Evolutionary conservation across 2,329 filamentous ascomycete genomes (phyloP).

Genomic region (Epichloe sibirici): DNA sequence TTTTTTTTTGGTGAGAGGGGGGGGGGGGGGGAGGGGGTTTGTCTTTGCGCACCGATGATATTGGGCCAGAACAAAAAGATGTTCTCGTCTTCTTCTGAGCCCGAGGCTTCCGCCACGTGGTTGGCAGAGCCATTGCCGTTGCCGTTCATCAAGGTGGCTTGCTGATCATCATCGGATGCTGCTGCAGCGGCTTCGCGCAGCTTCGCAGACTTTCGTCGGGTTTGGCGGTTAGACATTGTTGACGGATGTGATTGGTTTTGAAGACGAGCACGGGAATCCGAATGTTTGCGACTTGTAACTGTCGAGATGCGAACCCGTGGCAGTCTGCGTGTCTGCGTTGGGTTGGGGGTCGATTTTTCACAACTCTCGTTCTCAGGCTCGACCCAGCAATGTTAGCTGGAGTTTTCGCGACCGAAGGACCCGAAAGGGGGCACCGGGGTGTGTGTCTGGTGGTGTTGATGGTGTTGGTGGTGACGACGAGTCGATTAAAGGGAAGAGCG

Average conservation of each 20-base stretch:
- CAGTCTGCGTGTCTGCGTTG: too few species aligned
- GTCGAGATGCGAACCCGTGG: background rate
- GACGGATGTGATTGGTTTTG: background rate
- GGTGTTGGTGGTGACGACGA: background rate
- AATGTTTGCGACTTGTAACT: background rate
- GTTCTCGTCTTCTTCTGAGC: slow-evolving; percentile 45
- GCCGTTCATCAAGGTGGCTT: slow-evolving; percentile 27
- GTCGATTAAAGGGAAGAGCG: too few species aligned
- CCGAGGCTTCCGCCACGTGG: slow-evolving; percentile 22
- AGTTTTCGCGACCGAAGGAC: slow-evolving; percentile 2
- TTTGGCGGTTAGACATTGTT: slow-evolving; percentile 28
- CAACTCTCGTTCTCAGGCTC: background rate
- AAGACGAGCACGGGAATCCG: background rate
- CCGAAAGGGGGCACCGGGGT: slow-evolving; percentile 1
- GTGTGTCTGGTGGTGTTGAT: background rate
- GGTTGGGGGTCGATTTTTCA: too few species aligned
- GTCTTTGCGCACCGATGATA: slow-evolving; percentile 52
- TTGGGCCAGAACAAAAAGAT: slow-evolving; percentile 76
- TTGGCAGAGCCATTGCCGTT: slow-evolving; percentile 35
- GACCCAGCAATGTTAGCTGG: background rate
- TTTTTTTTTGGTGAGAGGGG: background rate
- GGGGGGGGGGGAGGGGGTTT: background rate
- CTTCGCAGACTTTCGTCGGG: slow-evolving; percentile 25
- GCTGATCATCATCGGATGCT: slow-evolving; percentile 16
- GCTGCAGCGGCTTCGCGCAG: slow-evolving; percentile 15